phyloP scores from a whole-genome alignment of 768 basidiomycete species.

The Lactarius pseudohatsudake region DNA sequence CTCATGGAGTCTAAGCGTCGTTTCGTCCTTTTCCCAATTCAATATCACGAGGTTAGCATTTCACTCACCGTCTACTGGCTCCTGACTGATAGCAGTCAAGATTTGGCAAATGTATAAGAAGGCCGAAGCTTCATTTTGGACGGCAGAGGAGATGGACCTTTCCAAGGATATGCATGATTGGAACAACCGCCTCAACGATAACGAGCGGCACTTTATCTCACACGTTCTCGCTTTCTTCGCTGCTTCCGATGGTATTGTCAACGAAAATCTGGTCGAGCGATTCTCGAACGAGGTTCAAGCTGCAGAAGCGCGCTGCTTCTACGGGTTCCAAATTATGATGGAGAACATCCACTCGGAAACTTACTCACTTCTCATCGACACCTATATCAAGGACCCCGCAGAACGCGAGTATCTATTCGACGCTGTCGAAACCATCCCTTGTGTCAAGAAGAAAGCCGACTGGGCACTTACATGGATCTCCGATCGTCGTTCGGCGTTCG shows the following conservation, averaged over 20 bases:
- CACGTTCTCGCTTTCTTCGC: constrained; percentile 97
- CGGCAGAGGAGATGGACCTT: constrained; percentile 88
- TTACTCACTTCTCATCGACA: constrained; percentile 94
- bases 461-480: constrained; percentile 95
- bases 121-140: constrained; percentile 93
- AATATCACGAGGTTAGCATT: constrained; percentile 76
- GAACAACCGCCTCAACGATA: constrained; percentile 73
- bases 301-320: constrained; percentile 94
- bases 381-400: constrained; percentile 80
- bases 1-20: constrained; percentile 73
- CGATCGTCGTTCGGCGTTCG: constrained; percentile 77
- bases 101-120: constrained; percentile 98
- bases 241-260: constrained; percentile 93
- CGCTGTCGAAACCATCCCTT: constrained; percentile 92
- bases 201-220: constrained; percentile 87
- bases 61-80: background rate
- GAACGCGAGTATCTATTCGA: constrained; percentile 84
- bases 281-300: constrained; percentile 91
- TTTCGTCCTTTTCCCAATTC: constrained; percentile 92
- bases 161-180: constrained; percentile 85
- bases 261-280: constrained; percentile 92
- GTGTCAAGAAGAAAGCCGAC: constrained; percentile 88
- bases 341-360: constrained; percentile 98
- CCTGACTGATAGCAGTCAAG: constrained; percentile 32
- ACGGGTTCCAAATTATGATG: constrained; percentile 99